phyloP scores from a whole-genome alignment of 148 eudicot genomes.

The Vaccinium corymbosum region DNA sequence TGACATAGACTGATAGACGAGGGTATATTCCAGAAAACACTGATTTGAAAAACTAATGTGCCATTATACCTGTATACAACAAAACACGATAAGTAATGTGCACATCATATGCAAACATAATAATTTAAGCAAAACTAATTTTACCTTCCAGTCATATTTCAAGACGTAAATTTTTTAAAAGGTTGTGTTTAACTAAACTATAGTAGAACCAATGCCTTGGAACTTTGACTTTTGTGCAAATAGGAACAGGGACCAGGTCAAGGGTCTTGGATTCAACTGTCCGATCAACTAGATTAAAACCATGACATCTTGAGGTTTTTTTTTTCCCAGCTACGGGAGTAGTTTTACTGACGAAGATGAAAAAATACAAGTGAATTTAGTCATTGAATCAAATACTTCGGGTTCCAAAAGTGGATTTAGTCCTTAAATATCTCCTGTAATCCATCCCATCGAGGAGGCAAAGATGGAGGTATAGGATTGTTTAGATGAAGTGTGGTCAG shows the following conservation, averaged over 20 bases:
- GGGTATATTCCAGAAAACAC: not conserved
- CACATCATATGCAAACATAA: not conserved
- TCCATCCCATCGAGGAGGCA: not conserved
- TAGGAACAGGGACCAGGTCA: not conserved
- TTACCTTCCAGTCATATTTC: not conserved
- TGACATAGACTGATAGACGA: not conserved
- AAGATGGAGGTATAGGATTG: not conserved
- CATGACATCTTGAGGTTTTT: not conserved
- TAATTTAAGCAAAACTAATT: not conserved
- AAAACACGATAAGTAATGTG: not conserved
- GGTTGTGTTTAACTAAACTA: not conserved
- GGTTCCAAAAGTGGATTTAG: not conserved
- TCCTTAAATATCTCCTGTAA: not conserved
- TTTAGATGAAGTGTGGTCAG: conserved; percentile 4
- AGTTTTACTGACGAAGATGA: not conserved
- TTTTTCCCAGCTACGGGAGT: not conserved
- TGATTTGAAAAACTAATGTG: not conserved
- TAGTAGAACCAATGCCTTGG: not conserved
- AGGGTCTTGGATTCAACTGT: not conserved
- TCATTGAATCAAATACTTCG: not conserved
- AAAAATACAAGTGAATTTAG: not conserved
- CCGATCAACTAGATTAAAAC: not conserved
- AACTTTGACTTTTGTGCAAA: not conserved
- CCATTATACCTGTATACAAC: not conserved
- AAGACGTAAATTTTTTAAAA: not conserved